Conservation (phyloP, 139 green algal species). For the Chlamydomonas eustigma region DNA sequence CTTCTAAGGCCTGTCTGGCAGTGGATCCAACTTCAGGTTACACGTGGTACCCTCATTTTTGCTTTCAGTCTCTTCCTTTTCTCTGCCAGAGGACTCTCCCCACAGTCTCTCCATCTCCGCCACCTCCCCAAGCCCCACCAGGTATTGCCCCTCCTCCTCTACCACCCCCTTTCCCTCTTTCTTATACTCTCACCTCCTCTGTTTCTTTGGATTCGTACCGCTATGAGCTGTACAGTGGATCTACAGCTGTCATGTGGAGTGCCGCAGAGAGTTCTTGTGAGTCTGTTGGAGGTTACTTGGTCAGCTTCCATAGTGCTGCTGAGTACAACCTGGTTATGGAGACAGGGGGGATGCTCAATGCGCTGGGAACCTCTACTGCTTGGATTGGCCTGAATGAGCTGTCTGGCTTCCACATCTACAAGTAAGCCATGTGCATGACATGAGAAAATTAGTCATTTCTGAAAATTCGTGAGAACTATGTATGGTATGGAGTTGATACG, state of each 20-base stretch:
- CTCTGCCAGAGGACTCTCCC: not conserved
- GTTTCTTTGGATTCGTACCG: not conserved
- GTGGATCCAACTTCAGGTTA: not conserved
- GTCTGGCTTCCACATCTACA: too few species aligned
- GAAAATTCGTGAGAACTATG: too few species aligned
- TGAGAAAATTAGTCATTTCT: too few species aligned
- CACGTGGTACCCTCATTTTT: not conserved
- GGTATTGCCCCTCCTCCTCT: not conserved
- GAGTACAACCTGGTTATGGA: not conserved
- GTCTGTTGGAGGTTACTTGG: not conserved
- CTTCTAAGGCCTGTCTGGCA: not conserved
- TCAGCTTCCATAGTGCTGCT: not conserved
- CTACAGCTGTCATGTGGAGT: not conserved
- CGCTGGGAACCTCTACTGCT: not conserved
- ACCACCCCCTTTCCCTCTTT: not conserved
- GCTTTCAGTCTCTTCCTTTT: not conserved
- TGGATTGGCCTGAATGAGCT: not conserved
- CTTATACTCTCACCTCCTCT: not conserved
- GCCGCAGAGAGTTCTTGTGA: not conserved
- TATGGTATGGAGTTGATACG: too few species aligned
- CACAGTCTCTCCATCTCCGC: not conserved
- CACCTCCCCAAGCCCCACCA: not conserved
- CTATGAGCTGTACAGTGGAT: conserved; percentile 3
- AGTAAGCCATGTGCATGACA: too few species aligned
- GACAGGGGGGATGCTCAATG: not conserved